Evolutionary conservation across 495 filamentous ascomycete genomes (phyloP).

Genomic region (Coniosporium apollinis): DNA sequence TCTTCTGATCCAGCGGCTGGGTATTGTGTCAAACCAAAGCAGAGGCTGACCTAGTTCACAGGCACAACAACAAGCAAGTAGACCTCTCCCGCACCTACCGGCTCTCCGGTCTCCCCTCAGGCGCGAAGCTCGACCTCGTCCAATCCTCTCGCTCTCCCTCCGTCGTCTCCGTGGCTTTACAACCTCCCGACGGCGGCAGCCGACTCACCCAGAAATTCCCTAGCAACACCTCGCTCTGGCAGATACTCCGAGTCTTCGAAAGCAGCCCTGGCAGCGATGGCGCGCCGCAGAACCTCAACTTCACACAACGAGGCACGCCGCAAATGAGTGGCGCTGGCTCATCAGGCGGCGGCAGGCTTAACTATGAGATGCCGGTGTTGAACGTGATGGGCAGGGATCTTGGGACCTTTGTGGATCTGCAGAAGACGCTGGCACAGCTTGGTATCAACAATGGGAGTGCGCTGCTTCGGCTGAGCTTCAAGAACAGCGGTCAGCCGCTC

Average conservation of each 20-base stretch:
- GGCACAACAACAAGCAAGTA: conserved; percentile 64
- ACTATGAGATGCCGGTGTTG: conserved; percentile 74
- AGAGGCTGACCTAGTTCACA: conserved; percentile 19
- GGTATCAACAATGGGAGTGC: conserved; percentile 72
- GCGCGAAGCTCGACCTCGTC: conserved; percentile 88
- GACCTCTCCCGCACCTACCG: conserved; percentile 73
- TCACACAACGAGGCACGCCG: conserved; percentile 64
- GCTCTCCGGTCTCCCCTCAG: conserved; percentile 68
- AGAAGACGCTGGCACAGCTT: conserved; percentile 73
- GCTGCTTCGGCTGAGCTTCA: conserved; percentile 61
- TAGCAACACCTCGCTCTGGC: conserved; percentile 72
- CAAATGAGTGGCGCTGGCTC: conserved; percentile 30
- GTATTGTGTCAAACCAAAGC: background rate
- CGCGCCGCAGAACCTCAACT: conserved; percentile 36
- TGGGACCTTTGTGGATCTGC: conserved; percentile 57
- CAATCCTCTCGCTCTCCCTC: conserved; percentile 64
- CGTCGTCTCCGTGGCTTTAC: conserved; percentile 68
- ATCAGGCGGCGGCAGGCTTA: conserved; percentile 53
- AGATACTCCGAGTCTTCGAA: conserved; percentile 77
- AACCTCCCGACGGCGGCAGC: conserved; percentile 53
- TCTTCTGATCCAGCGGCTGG: no score
- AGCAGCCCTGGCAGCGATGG: conserved; percentile 35
- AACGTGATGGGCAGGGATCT: conserved; percentile 65
- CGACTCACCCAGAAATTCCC: conserved; percentile 70
- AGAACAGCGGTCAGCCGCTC: conserved; percentile 55